Conservation (phyloP, 2,329 filamentous ascomycete genomes). For the Nemania sp. region DNA sequence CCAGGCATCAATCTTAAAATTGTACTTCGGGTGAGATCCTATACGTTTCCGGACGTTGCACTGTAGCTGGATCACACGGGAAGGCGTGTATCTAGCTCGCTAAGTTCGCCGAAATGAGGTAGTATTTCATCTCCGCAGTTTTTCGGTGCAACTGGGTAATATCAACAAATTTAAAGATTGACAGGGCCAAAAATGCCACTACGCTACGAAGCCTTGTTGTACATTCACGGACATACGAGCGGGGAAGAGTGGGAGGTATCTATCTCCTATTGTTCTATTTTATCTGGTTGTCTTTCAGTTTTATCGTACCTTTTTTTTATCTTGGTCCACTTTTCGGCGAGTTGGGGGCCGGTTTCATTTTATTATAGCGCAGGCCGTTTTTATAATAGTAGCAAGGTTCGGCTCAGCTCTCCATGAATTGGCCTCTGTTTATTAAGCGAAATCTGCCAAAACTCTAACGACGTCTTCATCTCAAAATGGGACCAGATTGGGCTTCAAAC, state of each 20-base stretch:
- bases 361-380: not conserved
- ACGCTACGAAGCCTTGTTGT: not conserved
- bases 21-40: conserved; percentile 6
- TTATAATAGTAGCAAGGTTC: not conserved
- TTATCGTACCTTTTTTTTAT: not conserved
- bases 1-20: not conserved
- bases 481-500: too few relatives aligned
- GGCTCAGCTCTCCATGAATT: conserved; percentile 8
- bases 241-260: conserved; percentile 18
- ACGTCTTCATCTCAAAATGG: not conserved
- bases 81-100: not conserved
- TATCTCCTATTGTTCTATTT: not conserved
- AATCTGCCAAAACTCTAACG: too few relatives aligned
- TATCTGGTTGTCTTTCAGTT: not conserved
- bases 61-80: not conserved
- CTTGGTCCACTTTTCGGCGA: not conserved
- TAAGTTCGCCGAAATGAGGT: not conserved
- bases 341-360: conserved; percentile 22
- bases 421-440: conserved; percentile 9
- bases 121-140: not conserved
- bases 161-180: not conserved
- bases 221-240: conserved; percentile 4
- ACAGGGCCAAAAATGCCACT: not conserved
- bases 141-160: too few relatives aligned
- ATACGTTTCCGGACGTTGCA: not conserved